Evolutionary conservation across 768 basidiomycete genomes (phyloP).

Genomic region (Cubamyces lactineus): DNA sequence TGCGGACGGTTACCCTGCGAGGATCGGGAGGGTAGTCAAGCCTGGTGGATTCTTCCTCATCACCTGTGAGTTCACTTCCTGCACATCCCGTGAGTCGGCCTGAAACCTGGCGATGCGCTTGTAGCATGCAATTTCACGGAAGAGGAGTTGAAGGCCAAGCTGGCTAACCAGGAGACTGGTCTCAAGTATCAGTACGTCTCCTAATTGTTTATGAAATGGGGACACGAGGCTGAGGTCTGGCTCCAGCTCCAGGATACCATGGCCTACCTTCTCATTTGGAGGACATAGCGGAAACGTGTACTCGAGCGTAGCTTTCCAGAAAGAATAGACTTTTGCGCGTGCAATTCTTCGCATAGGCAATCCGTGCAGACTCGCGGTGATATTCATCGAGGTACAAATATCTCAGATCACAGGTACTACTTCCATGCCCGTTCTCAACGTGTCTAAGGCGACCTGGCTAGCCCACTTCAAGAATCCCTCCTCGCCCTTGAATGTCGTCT

Average conservation of each 20-base stretch:
- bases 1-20: slow-evolving; percentile 59
- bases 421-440: slow-evolving; percentile 66
- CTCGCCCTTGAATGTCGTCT: slow-evolving; percentile 43
- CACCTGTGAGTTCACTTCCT: slow-evolving; percentile 60
- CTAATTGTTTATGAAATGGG: background rate
- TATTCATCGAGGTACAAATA: too few species aligned
- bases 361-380: too few species aligned
- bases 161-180: slow-evolving; percentile 50
- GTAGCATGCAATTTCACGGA: slow-evolving; percentile 82
- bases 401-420: slow-evolving; percentile 43
- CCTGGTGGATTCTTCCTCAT: slow-evolving; percentile 75
- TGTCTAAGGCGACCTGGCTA: slow-evolving; percentile 65
- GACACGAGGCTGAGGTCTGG: background rate
- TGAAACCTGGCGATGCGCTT: background rate
- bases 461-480: slow-evolving; percentile 66
- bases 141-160: slow-evolving; percentile 63
- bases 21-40: slow-evolving; percentile 58
- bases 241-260: slow-evolving; percentile 68
- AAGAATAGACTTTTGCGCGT: slow-evolving; percentile 22
- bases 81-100: background rate
- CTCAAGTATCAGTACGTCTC: slow-evolving; percentile 63
- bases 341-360: too few species aligned
- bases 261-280: slow-evolving; percentile 75
- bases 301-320: slow-evolving; percentile 74
- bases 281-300: slow-evolving; percentile 74